phyloP scores from a whole-genome alignment of 495 filamentous ascomycete species.

The Talaromyces ruber region DNA sequence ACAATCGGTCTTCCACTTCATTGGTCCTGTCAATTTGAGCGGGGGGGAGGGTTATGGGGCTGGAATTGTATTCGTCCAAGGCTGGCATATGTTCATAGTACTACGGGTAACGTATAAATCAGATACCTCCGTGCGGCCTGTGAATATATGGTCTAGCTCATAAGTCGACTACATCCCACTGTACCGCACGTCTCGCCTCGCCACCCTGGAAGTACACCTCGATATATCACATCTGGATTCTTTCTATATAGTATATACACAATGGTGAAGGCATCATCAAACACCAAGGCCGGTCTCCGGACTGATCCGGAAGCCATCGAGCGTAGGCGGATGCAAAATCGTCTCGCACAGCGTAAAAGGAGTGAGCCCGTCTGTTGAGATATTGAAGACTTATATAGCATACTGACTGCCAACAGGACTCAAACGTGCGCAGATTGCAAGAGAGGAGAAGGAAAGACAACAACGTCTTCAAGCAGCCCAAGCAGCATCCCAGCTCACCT shows the following conservation, averaged over 20 bases:
- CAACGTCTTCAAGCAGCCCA: constrained; percentile 7
- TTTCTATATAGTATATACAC: not conserved
- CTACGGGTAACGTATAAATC: not conserved
- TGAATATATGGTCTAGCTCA: not conserved
- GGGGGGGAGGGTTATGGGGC: not conserved
- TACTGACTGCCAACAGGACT: not conserved
- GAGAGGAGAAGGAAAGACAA: constrained; percentile 5
- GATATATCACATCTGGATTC: not conserved
- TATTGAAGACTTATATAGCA: not conserved
- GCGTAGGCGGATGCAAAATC: constrained; percentile 7
- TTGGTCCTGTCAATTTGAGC: not conserved
- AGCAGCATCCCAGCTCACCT: constrained; percentile 3
- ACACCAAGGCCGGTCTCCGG: constrained; percentile 7
- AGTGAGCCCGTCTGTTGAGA: not conserved
- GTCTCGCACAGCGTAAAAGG: constrained; percentile 6
- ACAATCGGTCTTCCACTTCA: not conserved
- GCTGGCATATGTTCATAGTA: not conserved
- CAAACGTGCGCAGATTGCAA: constrained; percentile 5
- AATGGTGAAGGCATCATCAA: not conserved
- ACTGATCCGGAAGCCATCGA: constrained; percentile 7
- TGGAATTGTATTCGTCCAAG: not conserved
- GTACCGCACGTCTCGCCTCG: not conserved
- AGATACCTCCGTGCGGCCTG: not conserved
- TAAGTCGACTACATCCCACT: not conserved
- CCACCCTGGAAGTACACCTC: not conserved